phyloP scores from a whole-genome alignment of 1,284 basidiomycete genomes.

The Grifola frondosa region DNA sequence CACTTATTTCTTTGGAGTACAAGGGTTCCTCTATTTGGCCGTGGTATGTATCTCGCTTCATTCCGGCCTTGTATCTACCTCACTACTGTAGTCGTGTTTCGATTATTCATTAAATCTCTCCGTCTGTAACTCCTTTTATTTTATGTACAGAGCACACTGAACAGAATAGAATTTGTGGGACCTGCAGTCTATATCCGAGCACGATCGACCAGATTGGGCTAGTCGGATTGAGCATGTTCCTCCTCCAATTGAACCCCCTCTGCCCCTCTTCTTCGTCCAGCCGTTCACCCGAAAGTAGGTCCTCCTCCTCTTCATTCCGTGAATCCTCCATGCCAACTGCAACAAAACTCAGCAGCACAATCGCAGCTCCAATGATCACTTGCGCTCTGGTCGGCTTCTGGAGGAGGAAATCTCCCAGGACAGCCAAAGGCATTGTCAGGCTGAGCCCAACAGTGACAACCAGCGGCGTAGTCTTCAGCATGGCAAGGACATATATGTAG shows the following conservation, averaged over 20 bases:
- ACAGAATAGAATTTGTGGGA: no score
- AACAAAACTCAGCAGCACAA: conserved; percentile 69
- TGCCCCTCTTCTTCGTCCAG: conserved; percentile 20
- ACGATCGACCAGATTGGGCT: no score
- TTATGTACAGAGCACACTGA: no score
- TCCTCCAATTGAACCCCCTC: conserved; percentile 19
- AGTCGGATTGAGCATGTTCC: no score
- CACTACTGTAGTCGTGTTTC: no score
- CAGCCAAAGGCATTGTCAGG: conserved; percentile 91
- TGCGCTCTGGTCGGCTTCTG: conserved; percentile 53
- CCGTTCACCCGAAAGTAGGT: conserved; percentile 20
- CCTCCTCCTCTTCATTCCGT: conserved; percentile 30
- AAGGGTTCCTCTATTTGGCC: no score
- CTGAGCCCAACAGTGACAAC: conserved; percentile 93
- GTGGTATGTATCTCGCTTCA: no score
- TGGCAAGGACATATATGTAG: conserved; percentile 86
- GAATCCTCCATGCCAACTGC: conserved; percentile 64
- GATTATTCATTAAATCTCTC: no score
- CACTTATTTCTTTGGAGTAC: no score
- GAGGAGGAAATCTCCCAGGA: conserved; percentile 76
- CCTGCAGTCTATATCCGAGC: background rate
- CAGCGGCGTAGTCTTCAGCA: conserved; percentile 95
- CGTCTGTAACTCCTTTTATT: no score
- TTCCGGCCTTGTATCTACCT: no score
- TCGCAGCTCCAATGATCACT: conserved; percentile 63